Conservation (phyloP, 148 eudicot species). For the Polygonum aviculare region DNA sequence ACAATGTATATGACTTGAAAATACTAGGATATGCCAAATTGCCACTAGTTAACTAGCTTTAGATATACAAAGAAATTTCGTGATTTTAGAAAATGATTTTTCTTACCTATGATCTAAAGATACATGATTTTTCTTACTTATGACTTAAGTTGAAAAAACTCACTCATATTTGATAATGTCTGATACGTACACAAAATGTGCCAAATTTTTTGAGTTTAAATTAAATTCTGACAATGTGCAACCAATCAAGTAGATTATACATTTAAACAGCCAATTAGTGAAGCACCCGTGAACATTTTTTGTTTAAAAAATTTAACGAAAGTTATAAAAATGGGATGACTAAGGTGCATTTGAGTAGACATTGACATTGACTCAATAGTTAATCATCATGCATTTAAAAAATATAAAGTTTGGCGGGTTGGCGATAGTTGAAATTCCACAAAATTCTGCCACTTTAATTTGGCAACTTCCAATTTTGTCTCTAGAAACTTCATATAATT, state of each 20-base stretch:
- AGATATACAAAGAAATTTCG: too few species aligned
- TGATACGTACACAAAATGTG: too few species aligned
- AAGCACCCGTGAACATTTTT: constrained; percentile 1
- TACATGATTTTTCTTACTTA: too few species aligned
- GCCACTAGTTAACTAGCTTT: neutral
- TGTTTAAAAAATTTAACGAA: neutral
- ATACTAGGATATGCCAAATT: neutral
- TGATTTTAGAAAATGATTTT: too few species aligned
- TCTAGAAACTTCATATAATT: neutral
- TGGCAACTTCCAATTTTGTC: constrained; percentile 2
- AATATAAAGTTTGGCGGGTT: constrained; percentile 3
- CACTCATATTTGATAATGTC: too few species aligned
- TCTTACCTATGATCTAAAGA: too few species aligned
- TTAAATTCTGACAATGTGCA: neutral
- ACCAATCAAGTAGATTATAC: neutral
- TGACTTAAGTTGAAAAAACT: too few species aligned
- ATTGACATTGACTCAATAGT: neutral
- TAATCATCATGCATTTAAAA: neutral
- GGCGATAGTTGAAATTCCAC: neutral
- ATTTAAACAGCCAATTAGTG: neutral
- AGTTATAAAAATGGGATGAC: neutral
- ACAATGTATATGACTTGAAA: neutral
- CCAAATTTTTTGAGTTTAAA: neutral
- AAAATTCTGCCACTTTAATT: constrained; percentile 2
- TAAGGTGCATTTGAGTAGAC: neutral